These are phyloP conservation scores for Cryptosporidium sp. DNA, from an alignment of 169 alveolate genomes.

Conservation along the genomic window DNA sequence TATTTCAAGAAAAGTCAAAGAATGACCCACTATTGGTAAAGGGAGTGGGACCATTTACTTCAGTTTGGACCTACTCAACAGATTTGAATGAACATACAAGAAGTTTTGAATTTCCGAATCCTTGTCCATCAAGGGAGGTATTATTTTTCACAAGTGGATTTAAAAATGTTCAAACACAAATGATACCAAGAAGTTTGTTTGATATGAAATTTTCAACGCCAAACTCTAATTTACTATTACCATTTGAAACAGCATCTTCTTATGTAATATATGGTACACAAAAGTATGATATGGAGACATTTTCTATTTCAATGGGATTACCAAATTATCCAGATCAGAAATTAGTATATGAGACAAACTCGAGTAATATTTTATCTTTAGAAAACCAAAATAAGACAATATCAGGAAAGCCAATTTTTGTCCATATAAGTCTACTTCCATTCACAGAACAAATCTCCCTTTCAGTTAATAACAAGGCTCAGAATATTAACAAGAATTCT, in stretches of 20 bases:
- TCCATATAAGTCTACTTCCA: constrained; percentile 63
- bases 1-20: constrained; percentile 50
- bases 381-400: constrained; percentile 39
- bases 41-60: constrained; percentile 64
- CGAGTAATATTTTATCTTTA: constrained; percentile 23
- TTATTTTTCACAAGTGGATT: constrained; percentile 69
- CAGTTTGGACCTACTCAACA: constrained; percentile 72
- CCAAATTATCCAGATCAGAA: constrained; percentile 73
- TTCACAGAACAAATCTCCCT: constrained; percentile 67
- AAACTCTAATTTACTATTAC: constrained; percentile 48
- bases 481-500: constrained; percentile 29
- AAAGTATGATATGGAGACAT: constrained; percentile 53
- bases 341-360: constrained; percentile 53
- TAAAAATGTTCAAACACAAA: constrained; percentile 65
- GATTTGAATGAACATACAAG: constrained; percentile 68
- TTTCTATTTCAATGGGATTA: constrained; percentile 55
- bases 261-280: constrained; percentile 75
- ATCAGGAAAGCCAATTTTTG: constrained; percentile 65
- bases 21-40: constrained; percentile 50
- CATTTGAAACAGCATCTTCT: constrained; percentile 73
- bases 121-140: constrained; percentile 73
- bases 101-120: constrained; percentile 74
- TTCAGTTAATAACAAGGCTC: constrained; percentile 65
- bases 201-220: constrained; percentile 66
- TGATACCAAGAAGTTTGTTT: constrained; percentile 65